phyloP scores from a whole-genome alignment of 805 yeast genomes.

The Maudiozyma saulgeensis region DNA sequence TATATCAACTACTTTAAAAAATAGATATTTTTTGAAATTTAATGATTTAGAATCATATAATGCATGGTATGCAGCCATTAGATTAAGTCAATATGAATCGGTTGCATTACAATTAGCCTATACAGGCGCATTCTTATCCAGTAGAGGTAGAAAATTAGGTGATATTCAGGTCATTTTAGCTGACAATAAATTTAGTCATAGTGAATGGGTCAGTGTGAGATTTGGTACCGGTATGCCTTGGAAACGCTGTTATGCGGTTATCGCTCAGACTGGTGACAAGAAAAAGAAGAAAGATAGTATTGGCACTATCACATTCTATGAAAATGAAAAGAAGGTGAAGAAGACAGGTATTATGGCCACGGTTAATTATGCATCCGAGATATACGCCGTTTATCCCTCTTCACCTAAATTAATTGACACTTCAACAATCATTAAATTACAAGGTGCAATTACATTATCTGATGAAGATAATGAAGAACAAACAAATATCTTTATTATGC shows the following conservation, averaged over 20 bases:
- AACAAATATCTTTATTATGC: slow-evolving; percentile 45
- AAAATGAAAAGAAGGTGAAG: slow-evolving; percentile 63
- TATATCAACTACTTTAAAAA: slow-evolving; percentile 87
- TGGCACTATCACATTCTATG: slow-evolving; percentile 73
- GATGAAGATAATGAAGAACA: slow-evolving; percentile 41
- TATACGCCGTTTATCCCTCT: slow-evolving; percentile 86
- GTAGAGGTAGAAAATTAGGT: slow-evolving; percentile 76
- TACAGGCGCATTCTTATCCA: slow-evolving; percentile 85
- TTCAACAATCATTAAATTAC: slow-evolving; percentile 80
- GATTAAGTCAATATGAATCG: slow-evolving; percentile 74
- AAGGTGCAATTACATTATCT: slow-evolving; percentile 63
- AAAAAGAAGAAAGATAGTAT: slow-evolving; percentile 23
- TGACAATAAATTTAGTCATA: slow-evolving; percentile 69
- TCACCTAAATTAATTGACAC: slow-evolving; percentile 71
- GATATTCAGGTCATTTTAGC: slow-evolving; percentile 80
- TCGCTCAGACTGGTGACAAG: slow-evolving; percentile 51
- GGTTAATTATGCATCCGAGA: slow-evolving; percentile 57
- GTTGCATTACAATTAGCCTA: slow-evolving; percentile 85
- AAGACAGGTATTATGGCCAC: slow-evolving; percentile 72
- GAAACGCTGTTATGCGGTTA: slow-evolving; percentile 86
- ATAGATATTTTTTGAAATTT: slow-evolving; percentile 75
- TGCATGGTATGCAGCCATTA: slow-evolving; percentile 74
- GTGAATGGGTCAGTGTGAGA: slow-evolving; percentile 89
- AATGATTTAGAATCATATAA: slow-evolving; percentile 54
- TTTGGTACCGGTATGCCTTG: slow-evolving; percentile 98